These are phyloP conservation scores for Paxillus ammoniavirescens DNA, from an alignment of 768 basidiomycete species.

Conservation along the genomic window DNA sequence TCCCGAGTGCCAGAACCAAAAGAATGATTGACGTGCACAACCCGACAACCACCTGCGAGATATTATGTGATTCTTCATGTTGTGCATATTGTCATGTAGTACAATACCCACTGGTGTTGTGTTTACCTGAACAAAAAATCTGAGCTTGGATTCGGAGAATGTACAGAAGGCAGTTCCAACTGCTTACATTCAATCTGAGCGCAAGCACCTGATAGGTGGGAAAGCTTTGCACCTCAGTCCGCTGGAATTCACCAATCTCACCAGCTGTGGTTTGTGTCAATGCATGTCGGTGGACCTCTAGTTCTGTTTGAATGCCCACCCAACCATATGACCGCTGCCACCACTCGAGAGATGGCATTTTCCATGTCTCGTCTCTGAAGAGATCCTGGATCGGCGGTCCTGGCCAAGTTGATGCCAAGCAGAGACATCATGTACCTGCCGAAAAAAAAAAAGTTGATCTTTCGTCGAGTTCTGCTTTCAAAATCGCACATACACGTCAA, in stretches of 20 bases:
- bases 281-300: too few relatives aligned
- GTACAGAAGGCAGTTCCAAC: background rate
- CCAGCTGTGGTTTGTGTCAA: background rate
- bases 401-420: background rate
- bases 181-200: background rate
- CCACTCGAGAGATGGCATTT: background rate
- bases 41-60: background rate
- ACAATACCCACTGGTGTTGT: background rate
- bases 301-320: background rate
- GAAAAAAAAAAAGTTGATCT: background rate
- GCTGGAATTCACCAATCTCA: background rate
- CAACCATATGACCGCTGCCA: slow-evolving; percentile 7
- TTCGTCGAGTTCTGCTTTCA: background rate
- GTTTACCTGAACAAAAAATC: background rate
- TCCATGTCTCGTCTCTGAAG: background rate
- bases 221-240: background rate
- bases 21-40: background rate
- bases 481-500: background rate
- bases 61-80: too few relatives aligned
- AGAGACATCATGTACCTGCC: slow-evolving; percentile 4
- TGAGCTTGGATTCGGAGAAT: background rate
- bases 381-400: background rate
- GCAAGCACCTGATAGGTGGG: background rate
- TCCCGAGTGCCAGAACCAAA: background rate
- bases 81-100: too few relatives aligned